Percentiles rank a stretch among this genome's conserved stretches.
These are phyloP conservation scores for Puccinia triticina DNA, from an alignment of 1,284 basidiomycete genomes.

Conservation along the genomic window DNA sequence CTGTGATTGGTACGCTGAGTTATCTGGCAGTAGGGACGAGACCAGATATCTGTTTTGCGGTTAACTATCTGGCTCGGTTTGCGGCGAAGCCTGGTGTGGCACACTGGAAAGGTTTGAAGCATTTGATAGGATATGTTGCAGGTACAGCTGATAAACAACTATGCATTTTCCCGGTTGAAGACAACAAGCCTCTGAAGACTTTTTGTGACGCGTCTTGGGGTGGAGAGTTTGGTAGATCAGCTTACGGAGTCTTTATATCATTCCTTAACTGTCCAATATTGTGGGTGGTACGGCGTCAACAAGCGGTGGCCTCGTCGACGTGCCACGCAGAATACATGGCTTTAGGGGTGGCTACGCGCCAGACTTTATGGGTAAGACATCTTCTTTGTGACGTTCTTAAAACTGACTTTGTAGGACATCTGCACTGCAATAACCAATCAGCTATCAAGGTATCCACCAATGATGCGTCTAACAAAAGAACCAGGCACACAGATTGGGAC, in stretches of 20 bases:
- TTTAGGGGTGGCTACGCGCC: not conserved
- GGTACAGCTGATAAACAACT: not conserved
- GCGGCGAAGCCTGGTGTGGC: not conserved
- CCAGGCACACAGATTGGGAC: conserved; percentile 6
- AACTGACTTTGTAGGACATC: not conserved
- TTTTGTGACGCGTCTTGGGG: not conserved
- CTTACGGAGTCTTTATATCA: not conserved
- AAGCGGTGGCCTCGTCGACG: no score
- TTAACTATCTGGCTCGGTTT: not conserved
- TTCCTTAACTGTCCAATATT: not conserved
- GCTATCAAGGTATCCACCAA: conserved; percentile 25
- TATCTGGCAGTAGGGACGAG: no score
- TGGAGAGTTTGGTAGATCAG: not conserved
- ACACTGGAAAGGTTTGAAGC: not conserved
- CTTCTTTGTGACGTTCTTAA: not conserved
- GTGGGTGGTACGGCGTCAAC: no score
- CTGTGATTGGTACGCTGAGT: no score
- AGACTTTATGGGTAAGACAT: not conserved
- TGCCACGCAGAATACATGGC: no score
- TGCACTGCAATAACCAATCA: conserved; percentile 11
- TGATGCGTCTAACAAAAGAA: not conserved
- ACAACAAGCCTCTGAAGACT: not conserved
- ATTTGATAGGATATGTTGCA: not conserved
- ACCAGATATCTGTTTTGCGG: no score
- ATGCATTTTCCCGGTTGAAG: not conserved